These are phyloP conservation scores for Aspergillus ellipticus DNA, from an alignment of 495 filamentous ascomycete genomes.

Conservation along the genomic window DNA sequence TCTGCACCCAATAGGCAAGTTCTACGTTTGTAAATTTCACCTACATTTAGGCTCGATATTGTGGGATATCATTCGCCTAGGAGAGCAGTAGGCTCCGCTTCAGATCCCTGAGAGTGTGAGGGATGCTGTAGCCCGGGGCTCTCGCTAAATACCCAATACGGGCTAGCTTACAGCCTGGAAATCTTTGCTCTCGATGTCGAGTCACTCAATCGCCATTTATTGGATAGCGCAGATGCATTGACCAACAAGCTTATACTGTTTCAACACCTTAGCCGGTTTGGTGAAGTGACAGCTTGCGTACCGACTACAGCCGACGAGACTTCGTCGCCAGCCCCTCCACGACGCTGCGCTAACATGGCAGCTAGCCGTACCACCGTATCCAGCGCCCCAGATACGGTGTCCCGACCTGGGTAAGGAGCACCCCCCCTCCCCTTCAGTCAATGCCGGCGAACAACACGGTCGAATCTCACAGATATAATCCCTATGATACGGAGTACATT, in stretches of 20 bases:
- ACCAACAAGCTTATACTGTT: constrained; percentile 7
- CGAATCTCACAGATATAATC: neutral
- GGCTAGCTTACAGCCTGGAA: neutral
- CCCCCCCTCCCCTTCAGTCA: neutral
- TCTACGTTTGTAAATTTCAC: neutral
- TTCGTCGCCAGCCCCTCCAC: constrained; percentile 7
- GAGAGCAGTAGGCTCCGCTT: constrained; percentile 2
- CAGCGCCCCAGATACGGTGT: neutral
- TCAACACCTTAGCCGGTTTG: constrained; percentile 1
- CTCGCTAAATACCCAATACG: neutral
- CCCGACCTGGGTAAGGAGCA: neutral
- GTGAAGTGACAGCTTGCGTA: constrained; percentile 1
- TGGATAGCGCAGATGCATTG: constrained; percentile 10
- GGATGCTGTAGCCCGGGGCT: neutral
- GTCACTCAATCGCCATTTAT: neutral
- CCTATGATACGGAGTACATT: no score
- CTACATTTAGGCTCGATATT: neutral
- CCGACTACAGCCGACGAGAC: constrained; percentile 10
- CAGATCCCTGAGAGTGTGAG: neutral
- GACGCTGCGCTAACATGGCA: neutral
- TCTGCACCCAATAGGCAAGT: neutral
- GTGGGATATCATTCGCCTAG: constrained; percentile 2
- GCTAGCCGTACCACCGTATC: neutral
- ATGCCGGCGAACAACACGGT: neutral
- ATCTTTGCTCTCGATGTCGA: neutral